Evolutionary conservation across 306 rosid genomes (phyloP), one percentile per base, ranked within the genome.

Genomic region (Senna siamea): DNA sequence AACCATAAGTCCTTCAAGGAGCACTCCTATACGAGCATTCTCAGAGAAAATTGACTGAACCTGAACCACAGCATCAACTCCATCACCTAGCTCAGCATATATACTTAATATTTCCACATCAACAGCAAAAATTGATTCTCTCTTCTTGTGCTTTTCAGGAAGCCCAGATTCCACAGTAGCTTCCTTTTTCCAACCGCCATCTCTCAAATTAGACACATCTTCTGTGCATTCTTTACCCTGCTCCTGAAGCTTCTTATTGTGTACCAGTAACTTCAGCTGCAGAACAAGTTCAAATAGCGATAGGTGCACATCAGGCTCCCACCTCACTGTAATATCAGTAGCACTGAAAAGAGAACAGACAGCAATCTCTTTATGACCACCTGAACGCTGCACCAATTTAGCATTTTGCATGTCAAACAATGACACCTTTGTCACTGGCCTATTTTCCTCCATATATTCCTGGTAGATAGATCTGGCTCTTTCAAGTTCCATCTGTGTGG

Each of bases 261-360:
- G 96, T 70, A 95, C 76, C 74, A 92, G 73, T 76, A 82, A 77
- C 89, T 95, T 95, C 84, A 92, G 81, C 66, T 78, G 90, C 73
- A 95, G 84, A 55, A 73, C 84, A 78, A 95, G 90, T 80, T 95
- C 99, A 84, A 90, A 41, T 54, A 92, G 81, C 12, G 92, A 88
- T 72, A 95, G 73, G 71, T 95, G 97, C n/a, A 86, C 86, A 64
- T 92, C 99, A 82, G 98, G 99, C 67, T 88, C 99, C 99, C 99
- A 95, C 81, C 96, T 85, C 48, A 95, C 78, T 22, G 88, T 70
- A 73, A 95, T 95, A 78, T 95, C 93, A 54, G 97, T 92, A 64
- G 99, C 98, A 82, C 99, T 92, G 83, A 95, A 95, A 82, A 95
- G 98, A 72, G 99, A 92, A 81, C 98, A 90, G n/a, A 92, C 89